Evolutionary conservation across 768 basidiomycete genomes (phyloP).

Genomic region (Psilocybe cubensis): DNA sequence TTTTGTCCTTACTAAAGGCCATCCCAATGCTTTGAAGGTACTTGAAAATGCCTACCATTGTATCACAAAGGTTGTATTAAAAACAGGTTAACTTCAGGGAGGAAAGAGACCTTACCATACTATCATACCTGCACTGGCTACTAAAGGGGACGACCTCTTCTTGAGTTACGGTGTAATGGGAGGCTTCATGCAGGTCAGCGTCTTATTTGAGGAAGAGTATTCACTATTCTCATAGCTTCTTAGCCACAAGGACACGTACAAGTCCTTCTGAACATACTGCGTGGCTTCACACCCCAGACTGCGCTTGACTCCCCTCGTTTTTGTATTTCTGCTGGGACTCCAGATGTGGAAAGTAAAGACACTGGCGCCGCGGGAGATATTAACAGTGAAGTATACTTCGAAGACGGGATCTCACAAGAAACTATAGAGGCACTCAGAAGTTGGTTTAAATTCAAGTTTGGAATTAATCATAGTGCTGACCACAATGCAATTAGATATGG

Average conservation of each 20-base stretch:
- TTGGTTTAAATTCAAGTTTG: conserved; percentile 29
- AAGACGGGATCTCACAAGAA: conserved; percentile 73
- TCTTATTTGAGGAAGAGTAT: background rate
- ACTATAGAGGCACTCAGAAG: conserved; percentile 72
- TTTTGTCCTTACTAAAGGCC: conserved; percentile 78
- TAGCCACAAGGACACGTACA: conserved; percentile 97
- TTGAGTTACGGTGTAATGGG: conserved; percentile 93
- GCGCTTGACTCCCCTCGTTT: conserved; percentile 95
- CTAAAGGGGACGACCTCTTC: conserved; percentile 80
- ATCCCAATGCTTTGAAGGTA: conserved; percentile 85
- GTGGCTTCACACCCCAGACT: conserved; percentile 86
- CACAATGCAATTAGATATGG: conserved; percentile 66
- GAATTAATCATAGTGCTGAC: background rate
- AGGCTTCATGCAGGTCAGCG: conserved; percentile 79
- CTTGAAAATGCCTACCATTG: too few species aligned
- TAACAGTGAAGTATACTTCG: conserved; percentile 87
- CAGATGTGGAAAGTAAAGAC: conserved; percentile 54
- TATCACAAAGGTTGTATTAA: too few species aligned
- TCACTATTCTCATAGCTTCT: background rate
- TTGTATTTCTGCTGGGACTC: conserved; percentile 88
- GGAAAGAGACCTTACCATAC: conserved; percentile 91
- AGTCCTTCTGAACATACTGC: conserved; percentile 87
- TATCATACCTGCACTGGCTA: conserved; percentile 90
- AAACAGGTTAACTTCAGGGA: conserved; percentile 42
- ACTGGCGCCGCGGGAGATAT: conserved; percentile 62